Base-by-base conservation (phyloP, 2,329 filamentous ascomycete species). In the Rutstroemia sydowiana region DNA sequence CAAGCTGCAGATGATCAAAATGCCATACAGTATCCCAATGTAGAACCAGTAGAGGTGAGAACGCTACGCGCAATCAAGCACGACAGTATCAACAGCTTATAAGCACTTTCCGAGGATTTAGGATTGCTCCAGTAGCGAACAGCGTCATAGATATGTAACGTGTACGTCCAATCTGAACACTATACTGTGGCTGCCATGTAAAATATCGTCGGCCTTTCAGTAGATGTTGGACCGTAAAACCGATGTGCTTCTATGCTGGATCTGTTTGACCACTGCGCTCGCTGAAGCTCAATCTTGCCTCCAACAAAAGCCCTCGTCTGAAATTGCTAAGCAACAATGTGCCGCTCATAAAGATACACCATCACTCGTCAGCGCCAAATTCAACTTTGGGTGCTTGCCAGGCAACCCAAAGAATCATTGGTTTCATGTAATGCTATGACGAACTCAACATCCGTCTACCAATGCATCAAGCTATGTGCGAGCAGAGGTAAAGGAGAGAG, bases 381-480 rank as follows among this genome's bases (percentile, higher is more conserved):
- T 64, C 64, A 61, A 57, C 47, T 57, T 57, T 46, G 53, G 63
- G 66, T 71, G 76, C 76, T 79, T 77, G 75, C 74, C 75, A 79
- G 75, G 75, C 75, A 66, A 68, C 69, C 69, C 54, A 60, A 60
- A 67, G 65, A 64, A 61, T 67, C 68, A 66, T 64, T 67, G 68
- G 36, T 64, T 66, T 69, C 66, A 62, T 67, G 72, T 73, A 71
- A 70, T 75, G 76, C 75, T 67, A 67, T 68, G 72, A 77, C 72
- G 68, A 66, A 71, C 79, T 85, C 81, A 65, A 85, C 81, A 80
- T 77, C 74, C 66, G 60, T 65, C 61, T 60, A 61, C 62, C 60
- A 56, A 59, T 68, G 66, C 66, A 64, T 67, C 62, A 56, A 59
- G 53, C 49, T 53, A 47, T 57, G 50, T 57, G 54, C 56, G 54